Evolutionary conservation across 345 rosid genomes (phyloP).

Genomic region (Citrus maxima): DNA sequence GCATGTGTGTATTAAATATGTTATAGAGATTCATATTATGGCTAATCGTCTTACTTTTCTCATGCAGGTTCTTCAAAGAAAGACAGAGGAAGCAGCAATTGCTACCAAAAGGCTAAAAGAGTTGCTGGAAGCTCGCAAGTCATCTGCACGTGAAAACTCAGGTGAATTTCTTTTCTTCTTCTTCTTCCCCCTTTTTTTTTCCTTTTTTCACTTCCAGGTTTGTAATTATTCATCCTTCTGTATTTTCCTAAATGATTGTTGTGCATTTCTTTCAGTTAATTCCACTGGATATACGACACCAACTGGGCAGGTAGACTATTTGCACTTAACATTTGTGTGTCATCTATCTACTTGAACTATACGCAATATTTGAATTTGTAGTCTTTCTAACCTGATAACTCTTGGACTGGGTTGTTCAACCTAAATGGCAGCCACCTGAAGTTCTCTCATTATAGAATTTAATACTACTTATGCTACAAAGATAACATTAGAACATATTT

Average conservation of each 20-base stretch:
- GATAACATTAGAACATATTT: slow-evolving; percentile 2
- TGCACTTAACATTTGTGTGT: not conserved
- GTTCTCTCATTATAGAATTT: not conserved
- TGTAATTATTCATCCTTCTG: not conserved
- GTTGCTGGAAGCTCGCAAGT: slow-evolving; percentile 70
- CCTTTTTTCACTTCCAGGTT: not conserved
- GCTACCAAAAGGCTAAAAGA: slow-evolving; percentile 83
- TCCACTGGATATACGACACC: slow-evolving; percentile 43
- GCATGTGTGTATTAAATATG: too few species aligned
- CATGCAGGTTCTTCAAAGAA: slow-evolving; percentile 78
- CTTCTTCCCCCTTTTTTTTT: not conserved
- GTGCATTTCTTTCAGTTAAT: slow-evolving; percentile 37
- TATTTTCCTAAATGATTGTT: slow-evolving; percentile 14
- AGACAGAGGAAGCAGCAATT: slow-evolving; percentile 84
- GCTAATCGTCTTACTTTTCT: not conserved
- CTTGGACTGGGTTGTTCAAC: not conserved
- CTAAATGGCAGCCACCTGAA: slow-evolving; percentile 1
- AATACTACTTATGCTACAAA: not conserved
- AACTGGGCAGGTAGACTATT: slow-evolving; percentile 45
- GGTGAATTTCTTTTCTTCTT: slow-evolving; percentile 18
- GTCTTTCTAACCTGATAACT: not conserved
- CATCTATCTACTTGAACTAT: not conserved
- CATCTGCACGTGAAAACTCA: slow-evolving; percentile 42
- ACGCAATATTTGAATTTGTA: not conserved
- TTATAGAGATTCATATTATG: not conserved